A percentile compares a stretch with the other conserved stretches of the same genome.
Conservation (phyloP, 2,329 filamentous ascomycete genomes). For the Aspergillus calidoustus region DNA sequence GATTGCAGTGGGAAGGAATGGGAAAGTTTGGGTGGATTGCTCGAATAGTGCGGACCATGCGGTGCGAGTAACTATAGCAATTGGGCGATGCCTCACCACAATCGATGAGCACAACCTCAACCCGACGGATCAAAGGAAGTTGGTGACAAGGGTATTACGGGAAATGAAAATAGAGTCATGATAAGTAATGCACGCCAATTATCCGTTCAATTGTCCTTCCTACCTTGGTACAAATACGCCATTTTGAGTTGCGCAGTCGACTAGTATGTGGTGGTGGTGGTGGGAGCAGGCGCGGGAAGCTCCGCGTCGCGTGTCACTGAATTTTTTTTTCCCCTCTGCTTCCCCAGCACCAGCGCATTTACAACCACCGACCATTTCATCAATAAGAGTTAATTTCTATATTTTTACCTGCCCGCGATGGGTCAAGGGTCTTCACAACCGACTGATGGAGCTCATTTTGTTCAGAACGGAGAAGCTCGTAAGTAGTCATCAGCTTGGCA, state of each 20-base stretch:
- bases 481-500: slow-evolving; percentile 4
- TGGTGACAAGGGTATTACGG: slow-evolving; percentile 48
- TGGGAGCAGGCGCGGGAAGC: not conserved
- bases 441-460: slow-evolving; percentile 7
- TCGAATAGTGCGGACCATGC: slow-evolving; percentile 57
- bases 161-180: slow-evolving; percentile 45
- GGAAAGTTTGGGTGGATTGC: slow-evolving; percentile 87
- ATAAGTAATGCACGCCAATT: slow-evolving; percentile 12
- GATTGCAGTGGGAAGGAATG: slow-evolving; percentile 90
- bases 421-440: slow-evolving; percentile 28
- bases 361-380: not conserved
- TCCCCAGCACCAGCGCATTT: not conserved
- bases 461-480: slow-evolving; percentile 14
- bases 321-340: not conserved
- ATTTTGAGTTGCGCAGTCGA: not conserved
- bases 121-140: slow-evolving; percentile 51
- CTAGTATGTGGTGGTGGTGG: too few relatives aligned
- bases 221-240: not conserved
- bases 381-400: not conserved
- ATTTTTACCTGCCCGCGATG: slow-evolving; percentile 17
- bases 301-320: not conserved
- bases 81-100: slow-evolving; percentile 77
- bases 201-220: not conserved
- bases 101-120: slow-evolving; percentile 67
- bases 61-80: slow-evolving; percentile 71